Evolutionary conservation across 352 stramenopile genomes (phyloP).

Genomic region (Pythium monospermum): DNA sequence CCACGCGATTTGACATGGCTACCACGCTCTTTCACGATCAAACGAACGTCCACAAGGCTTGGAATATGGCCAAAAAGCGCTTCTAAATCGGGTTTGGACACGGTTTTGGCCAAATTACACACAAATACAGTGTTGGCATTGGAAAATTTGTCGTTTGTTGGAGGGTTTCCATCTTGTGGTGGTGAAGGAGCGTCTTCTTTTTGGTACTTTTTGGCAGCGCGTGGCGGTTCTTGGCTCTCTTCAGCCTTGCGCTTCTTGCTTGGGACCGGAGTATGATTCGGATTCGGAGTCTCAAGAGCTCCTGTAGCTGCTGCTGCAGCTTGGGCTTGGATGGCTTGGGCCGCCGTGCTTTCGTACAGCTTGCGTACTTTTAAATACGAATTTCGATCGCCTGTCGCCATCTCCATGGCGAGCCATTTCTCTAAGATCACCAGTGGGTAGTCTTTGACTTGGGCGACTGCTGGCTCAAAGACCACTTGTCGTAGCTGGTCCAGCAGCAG

Average conservation of each 20-base stretch:
- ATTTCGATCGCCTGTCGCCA: constrained; percentile 8
- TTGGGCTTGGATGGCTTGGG: constrained; percentile 1
- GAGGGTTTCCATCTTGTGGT: neutral
- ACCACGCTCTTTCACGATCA: constrained; percentile 59
- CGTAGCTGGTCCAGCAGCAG: constrained; percentile 27
- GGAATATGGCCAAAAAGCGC: constrained; percentile 47
- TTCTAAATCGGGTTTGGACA: constrained; percentile 40
- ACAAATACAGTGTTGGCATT: constrained; percentile 69
- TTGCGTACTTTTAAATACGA: constrained; percentile 3
- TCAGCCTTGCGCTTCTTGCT: constrained; percentile 18
- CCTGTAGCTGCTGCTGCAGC: neutral
- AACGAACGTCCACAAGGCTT: constrained; percentile 46
- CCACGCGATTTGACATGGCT: constrained; percentile 58
- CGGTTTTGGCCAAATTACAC: constrained; percentile 60
- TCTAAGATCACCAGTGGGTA: constrained; percentile 20
- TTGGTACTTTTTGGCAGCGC: neutral
- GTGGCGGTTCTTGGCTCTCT: neutral
- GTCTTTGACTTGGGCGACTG: constrained; percentile 16
- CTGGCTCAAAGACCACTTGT: constrained; percentile 29
- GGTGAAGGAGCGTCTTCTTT: too few species aligned
- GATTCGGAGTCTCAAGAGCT: neutral
- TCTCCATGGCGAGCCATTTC: constrained; percentile 22
- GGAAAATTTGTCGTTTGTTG: constrained; percentile 24
- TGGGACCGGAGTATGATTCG: neutral
- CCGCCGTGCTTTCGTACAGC: constrained; percentile 6